Conservation (phyloP, 139 green algal species). For the Chloropicon primus region DNA sequence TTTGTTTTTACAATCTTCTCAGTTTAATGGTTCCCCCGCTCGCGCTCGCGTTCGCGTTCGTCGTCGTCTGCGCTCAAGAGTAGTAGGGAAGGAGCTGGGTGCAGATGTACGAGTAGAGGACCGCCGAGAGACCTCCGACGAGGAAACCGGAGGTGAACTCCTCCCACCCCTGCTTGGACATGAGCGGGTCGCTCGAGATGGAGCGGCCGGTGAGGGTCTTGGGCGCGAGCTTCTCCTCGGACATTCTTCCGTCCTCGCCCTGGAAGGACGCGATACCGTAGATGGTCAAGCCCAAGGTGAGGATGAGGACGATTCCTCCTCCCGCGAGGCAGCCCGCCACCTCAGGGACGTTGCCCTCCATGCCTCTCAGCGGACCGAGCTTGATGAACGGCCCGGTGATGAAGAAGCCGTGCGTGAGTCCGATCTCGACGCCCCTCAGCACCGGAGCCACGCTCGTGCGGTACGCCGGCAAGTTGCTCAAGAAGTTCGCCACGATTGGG, state of each 20-base stretch:
- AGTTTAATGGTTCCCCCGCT: too few species aligned
- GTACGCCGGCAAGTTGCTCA: conserved; percentile 95
- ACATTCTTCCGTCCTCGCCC: conserved; percentile 1
- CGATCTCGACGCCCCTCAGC: conserved; percentile 92
- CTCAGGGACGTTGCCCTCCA: conserved; percentile 36
- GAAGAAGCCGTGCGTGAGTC: conserved; percentile 90
- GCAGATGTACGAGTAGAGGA: conserved; percentile 75
- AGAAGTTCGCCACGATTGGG: conserved; percentile 74
- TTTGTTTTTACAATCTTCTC: too few species aligned
- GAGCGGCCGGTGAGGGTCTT: conserved; percentile 87
- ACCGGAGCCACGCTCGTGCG: conserved; percentile 77
- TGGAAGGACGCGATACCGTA: conserved; percentile 89
- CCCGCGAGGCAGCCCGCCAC: conserved; percentile 67
- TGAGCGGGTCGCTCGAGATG: conserved; percentile 38
- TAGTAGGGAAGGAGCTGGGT: conserved; percentile 35
- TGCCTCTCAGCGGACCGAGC: conserved; percentile 71
- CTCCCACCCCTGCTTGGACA: conserved; percentile 43
- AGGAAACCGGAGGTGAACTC: conserved; percentile 79
- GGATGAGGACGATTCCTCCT: conserved; percentile 82
- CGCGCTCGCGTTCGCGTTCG: too few species aligned
- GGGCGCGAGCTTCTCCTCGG: conserved; percentile 25
- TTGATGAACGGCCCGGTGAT: conserved; percentile 93
- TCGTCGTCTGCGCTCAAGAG: too few species aligned
- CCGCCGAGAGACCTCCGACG: conserved; percentile 78
- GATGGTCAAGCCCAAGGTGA: conserved; percentile 72